phyloP scores from a whole-genome alignment of 139 green algal genomes.

The Chlamydomonas asymmetrica region DNA sequence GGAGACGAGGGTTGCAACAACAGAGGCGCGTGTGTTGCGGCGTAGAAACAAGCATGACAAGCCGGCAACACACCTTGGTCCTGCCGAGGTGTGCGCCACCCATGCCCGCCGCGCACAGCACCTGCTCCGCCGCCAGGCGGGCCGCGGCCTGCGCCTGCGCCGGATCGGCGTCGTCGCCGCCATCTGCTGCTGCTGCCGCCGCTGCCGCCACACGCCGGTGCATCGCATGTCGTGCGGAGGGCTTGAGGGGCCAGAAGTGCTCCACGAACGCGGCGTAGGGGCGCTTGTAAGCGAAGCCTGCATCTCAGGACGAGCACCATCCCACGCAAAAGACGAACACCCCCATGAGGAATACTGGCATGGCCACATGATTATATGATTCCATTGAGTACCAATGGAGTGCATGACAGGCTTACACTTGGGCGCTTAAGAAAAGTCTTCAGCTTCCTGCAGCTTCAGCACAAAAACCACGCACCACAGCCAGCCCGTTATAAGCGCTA shows the following conservation, averaged over 20 bases:
- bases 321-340: too few relatives aligned
- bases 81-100: conserved; percentile 64
- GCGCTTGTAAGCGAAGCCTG: conserved; percentile 81
- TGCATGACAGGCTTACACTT: too few relatives aligned
- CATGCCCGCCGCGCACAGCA: conserved; percentile 34
- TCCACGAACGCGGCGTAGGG: conserved; percentile 89
- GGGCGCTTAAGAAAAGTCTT: too few relatives aligned
- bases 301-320: not conserved
- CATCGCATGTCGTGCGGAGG: conserved; percentile 36
- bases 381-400: too few relatives aligned
- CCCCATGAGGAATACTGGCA: too few relatives aligned
- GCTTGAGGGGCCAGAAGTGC: conserved; percentile 86
- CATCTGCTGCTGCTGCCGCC: not conserved
- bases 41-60: not conserved
- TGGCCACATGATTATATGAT: too few relatives aligned
- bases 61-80: conserved; percentile 65
- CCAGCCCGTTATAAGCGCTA: too few relatives aligned
- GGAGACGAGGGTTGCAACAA: not conserved
- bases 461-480: too few relatives aligned
- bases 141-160: not conserved
- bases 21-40: not conserved
- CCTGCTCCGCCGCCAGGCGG: conserved; percentile 29
- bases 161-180: not conserved
- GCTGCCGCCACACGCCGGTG: conserved; percentile 1
- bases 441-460: too few relatives aligned